These are phyloP conservation scores for Dimargaris cristalligena DNA, from an alignment of 192 early-diverging fungal genomes.

Conservation along the genomic window DNA sequence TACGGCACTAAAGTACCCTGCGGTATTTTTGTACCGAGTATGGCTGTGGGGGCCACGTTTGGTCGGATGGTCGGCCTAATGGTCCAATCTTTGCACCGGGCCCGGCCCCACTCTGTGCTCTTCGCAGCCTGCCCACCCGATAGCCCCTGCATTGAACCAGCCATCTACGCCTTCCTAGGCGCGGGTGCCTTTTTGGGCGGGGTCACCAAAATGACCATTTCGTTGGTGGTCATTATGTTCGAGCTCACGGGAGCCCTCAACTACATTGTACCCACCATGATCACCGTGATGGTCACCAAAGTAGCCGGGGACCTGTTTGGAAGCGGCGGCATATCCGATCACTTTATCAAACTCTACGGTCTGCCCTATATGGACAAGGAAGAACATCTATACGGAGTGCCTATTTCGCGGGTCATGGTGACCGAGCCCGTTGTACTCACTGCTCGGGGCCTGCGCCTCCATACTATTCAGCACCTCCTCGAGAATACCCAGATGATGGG, in stretches of 20 bases:
- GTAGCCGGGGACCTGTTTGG: conserved; percentile 54
- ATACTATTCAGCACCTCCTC: conserved; percentile 32
- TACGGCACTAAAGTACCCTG: conserved; percentile 67
- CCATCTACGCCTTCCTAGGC: conserved; percentile 87
- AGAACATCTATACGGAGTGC: conserved; percentile 41
- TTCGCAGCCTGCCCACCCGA: conserved; percentile 67
- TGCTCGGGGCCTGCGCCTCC: conserved; percentile 29
- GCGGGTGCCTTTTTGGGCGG: conserved; percentile 78
- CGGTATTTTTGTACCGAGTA: conserved; percentile 86
- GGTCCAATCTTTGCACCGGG: conserved; percentile 45
- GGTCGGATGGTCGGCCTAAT: conserved; percentile 80
- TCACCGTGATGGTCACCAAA: conserved; percentile 61
- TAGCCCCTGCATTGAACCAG: conserved; percentile 76
- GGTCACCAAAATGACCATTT: conserved; percentile 74
- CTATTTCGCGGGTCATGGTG: conserved; percentile 11
- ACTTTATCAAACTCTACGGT: conserved; percentile 58
- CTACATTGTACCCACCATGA: conserved; percentile 66
- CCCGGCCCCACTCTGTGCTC: conserved; percentile 41
- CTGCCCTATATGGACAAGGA: conserved; percentile 63
- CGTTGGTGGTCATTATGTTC: conserved; percentile 95
- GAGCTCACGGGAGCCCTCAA: conserved; percentile 90
- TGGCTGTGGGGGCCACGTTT: conserved; percentile 84
- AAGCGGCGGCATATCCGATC: conserved; percentile 60
- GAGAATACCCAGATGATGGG: conserved; percentile 38
- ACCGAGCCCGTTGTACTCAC: conserved; percentile 30